Conservation (phyloP, 352 stramenopile species). For the Globisporangium paroecandrum region DNA sequence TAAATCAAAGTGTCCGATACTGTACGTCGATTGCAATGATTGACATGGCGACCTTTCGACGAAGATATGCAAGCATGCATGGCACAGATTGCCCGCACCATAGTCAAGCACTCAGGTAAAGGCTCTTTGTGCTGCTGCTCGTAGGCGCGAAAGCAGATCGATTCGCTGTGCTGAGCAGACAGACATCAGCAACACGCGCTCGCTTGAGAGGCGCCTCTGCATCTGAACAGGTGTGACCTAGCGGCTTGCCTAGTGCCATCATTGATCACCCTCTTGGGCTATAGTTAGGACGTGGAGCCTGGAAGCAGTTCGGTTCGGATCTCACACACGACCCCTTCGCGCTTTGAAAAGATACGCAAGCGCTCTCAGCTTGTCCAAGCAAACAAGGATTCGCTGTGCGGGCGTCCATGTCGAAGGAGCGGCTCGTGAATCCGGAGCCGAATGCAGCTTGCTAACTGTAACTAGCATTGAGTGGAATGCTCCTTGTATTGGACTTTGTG, state of each 20-base stretch:
- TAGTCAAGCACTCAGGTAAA: background rate
- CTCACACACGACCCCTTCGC: background rate
- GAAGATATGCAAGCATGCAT: constrained; percentile 1
- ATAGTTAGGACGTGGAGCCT: background rate
- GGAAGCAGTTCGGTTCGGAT: background rate
- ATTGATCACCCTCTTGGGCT: background rate
- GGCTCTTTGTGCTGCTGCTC: background rate
- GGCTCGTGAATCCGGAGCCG: constrained; percentile 41
- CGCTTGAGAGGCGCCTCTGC: background rate
- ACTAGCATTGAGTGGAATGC: too few species aligned
- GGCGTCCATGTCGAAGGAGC: constrained; percentile 53
- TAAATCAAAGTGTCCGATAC: background rate
- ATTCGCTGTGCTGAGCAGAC: background rate
- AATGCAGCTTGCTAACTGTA: too few species aligned
- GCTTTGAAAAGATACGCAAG: constrained; percentile 2
- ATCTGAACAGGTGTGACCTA: background rate
- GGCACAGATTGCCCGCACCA: background rate
- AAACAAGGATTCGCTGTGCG: constrained; percentile 12
- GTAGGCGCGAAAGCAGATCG: background rate
- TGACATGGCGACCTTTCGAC: constrained; percentile 7
- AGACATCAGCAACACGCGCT: background rate
- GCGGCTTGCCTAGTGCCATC: background rate
- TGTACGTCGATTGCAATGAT: constrained; percentile 6
- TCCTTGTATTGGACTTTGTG: too few species aligned
- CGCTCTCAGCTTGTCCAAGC: background rate